Percentiles rank a stretch among this genome's conserved stretches.
Conservation (phyloP, 768 basidiomycete species). For the Xerocomus brunneocitrinus region DNA sequence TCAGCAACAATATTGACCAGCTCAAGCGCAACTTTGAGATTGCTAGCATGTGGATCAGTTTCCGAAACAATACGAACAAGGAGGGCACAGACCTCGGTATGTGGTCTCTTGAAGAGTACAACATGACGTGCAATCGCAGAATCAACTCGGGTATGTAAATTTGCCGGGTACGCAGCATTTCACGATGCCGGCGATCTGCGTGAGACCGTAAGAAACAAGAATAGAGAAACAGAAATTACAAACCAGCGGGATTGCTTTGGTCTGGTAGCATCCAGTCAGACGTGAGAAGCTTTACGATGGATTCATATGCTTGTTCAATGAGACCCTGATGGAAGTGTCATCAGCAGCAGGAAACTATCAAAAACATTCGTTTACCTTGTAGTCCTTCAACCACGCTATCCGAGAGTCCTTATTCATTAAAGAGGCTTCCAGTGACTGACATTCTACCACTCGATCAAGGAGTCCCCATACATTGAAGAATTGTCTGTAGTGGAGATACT, state of each 20-base stretch:
- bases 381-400: constrained; percentile 59
- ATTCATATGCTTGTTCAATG: constrained; percentile 60
- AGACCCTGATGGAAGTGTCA: constrained; percentile 37
- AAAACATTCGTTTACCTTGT: constrained; percentile 39
- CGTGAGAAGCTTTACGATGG: constrained; percentile 65
- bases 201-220: constrained; percentile 1
- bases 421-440: constrained; percentile 51
- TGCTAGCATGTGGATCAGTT: constrained; percentile 40
- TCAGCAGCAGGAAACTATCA: background rate
- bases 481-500: constrained; percentile 75
- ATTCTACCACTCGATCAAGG: constrained; percentile 57
- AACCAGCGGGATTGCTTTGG: constrained; percentile 40
- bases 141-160: constrained; percentile 89
- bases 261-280: constrained; percentile 73
- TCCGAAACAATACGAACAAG: background rate
- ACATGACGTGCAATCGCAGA: constrained; percentile 71
- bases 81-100: constrained; percentile 58
- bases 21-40: constrained; percentile 68
- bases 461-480: constrained; percentile 76
- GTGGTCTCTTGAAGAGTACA: constrained; percentile 58
- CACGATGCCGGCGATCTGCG: constrained; percentile 55
- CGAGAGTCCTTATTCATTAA: constrained; percentile 57
- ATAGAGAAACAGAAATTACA: background rate
- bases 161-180: constrained; percentile 79
- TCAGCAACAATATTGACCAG: constrained; percentile 86